Conservation (phyloP, 345 rosid species). For the Linum tenue region DNA sequence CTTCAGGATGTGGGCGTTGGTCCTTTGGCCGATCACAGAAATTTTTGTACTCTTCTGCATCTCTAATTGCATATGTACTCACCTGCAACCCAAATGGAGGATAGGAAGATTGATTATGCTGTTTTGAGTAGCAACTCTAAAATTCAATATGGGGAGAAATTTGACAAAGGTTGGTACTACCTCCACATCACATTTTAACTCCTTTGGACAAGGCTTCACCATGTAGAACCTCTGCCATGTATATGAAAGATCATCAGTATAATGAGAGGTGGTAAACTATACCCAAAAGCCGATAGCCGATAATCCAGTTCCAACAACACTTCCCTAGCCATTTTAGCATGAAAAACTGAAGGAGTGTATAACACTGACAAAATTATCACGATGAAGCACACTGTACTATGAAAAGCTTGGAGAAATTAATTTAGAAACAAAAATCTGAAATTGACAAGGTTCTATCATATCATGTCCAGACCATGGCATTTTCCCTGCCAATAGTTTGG, state of each 20-base stretch:
- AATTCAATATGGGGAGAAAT: not conserved
- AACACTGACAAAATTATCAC: not conserved
- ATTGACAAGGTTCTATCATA: not conserved
- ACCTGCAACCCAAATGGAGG: conserved; percentile 33
- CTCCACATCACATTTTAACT: conserved; percentile 87
- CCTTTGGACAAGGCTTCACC: conserved; percentile 93
- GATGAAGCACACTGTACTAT: not conserved
- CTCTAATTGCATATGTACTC: conserved; percentile 70
- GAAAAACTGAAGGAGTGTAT: not conserved
- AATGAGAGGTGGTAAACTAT: not conserved
- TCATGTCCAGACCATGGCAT: not conserved
- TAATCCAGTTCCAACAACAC: not conserved
- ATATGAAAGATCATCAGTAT: not conserved
- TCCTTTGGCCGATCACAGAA: conserved; percentile 80
- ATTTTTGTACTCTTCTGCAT: conserved; percentile 77
- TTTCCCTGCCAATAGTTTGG: not conserved
- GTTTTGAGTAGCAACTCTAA: not conserved
- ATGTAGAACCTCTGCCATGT: conserved; percentile 61
- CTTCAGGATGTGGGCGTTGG: conserved; percentile 82
- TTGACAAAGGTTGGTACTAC: conserved; percentile 17
- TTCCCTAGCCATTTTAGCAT: not conserved
- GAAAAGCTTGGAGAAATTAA: not conserved
- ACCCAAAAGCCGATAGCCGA: not conserved
- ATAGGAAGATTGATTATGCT: conserved; percentile 1
- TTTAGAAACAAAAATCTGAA: not conserved